phyloP scores from a whole-genome alignment of 345 rosid genomes.

The Citrus reticulata region DNA sequence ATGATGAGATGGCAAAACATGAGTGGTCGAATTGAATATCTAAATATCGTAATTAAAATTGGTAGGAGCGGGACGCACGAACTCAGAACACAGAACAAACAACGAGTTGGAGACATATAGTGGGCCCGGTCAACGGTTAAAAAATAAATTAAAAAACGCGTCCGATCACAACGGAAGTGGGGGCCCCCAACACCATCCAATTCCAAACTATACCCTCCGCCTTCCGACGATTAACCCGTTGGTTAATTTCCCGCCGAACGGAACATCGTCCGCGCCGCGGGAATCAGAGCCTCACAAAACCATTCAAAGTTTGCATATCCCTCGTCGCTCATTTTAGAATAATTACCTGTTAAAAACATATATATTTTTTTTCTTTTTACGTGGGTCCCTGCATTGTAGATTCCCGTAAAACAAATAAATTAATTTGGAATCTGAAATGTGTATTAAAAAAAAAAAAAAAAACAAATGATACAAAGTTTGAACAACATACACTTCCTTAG shows the following conservation, averaged over 20 bases:
- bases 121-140: slow-evolving; percentile 12
- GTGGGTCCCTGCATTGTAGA: no score
- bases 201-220: background rate
- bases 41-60: background rate
- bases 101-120: background rate
- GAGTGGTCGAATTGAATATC: background rate
- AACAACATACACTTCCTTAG: no score
- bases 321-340: no score
- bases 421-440: no score
- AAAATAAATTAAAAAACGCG: slow-evolving; percentile 25
- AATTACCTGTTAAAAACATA: no score
- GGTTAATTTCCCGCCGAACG: slow-evolving; percentile 17
- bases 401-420: no score
- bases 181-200: slow-evolving; percentile 26
- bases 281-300: background rate
- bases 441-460: no score
- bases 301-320: no score
- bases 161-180: slow-evolving; percentile 37
- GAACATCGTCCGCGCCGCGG: background rate
- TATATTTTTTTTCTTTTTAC: no score
- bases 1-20: background rate
- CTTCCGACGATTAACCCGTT: slow-evolving; percentile 10
- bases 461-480: no score
- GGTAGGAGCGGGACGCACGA: background rate
- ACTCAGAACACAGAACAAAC: background rate